Conservation (phyloP, 192 early-diverging fungal species). For the Dissophora ornata region DNA sequence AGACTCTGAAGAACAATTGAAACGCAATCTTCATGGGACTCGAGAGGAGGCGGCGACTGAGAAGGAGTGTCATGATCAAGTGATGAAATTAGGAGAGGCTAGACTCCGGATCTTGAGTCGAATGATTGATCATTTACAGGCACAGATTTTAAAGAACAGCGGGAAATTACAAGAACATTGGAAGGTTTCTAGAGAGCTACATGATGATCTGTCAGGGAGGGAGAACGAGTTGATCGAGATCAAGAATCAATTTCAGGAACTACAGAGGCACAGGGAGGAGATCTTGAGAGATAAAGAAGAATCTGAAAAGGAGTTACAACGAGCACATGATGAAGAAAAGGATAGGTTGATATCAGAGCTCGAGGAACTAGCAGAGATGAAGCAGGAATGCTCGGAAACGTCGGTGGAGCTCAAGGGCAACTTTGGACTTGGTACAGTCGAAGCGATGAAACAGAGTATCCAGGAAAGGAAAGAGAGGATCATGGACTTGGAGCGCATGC, state of each 20-base stretch:
- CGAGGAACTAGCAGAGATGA: background rate
- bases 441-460: background rate
- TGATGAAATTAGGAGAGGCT: background rate
- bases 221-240: background rate
- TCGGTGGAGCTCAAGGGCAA: background rate
- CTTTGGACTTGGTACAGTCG: background rate
- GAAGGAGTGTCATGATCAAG: slow-evolving; percentile 7
- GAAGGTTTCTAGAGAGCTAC: background rate
- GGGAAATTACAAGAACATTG: slow-evolving; percentile 11
- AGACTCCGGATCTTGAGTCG: background rate
- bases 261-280: background rate
- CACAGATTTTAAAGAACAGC: slow-evolving; percentile 4
- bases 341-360: background rate
- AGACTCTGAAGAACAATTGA: background rate
- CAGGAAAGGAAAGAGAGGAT: slow-evolving; percentile 1
- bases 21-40: background rate
- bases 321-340: background rate
- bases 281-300: slow-evolving; percentile 18
- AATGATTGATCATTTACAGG: background rate
- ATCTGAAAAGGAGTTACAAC: slow-evolving; percentile 5
- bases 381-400: background rate
- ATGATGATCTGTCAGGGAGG: background rate
- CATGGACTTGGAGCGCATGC: background rate
- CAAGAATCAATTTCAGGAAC: slow-evolving; percentile 2
- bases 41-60: background rate